phyloP scores from a whole-genome alignment of 768 basidiomycete species.

The Pluteus cervinus region DNA sequence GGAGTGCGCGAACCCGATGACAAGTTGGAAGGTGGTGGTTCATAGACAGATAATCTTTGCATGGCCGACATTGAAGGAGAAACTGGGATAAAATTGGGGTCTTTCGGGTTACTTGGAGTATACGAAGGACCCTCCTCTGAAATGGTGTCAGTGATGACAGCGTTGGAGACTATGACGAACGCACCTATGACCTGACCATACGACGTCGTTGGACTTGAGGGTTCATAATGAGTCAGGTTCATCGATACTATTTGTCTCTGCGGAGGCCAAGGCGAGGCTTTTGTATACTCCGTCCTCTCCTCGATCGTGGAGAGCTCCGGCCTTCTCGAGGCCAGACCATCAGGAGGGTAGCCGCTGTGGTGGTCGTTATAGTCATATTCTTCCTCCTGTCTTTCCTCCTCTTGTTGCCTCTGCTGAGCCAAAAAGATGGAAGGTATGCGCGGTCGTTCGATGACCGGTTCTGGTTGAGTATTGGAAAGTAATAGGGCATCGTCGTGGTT shows the following conservation, averaged over 20 bases:
- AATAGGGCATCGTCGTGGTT: too few relatives aligned
- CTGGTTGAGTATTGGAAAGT: too few relatives aligned
- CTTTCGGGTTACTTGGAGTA: slow-evolving; percentile 2
- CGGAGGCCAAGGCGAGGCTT: slow-evolving; percentile 45
- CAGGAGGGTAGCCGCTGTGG: slow-evolving; percentile 12
- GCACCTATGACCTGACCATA: slow-evolving; percentile 61
- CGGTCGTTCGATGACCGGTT: slow-evolving; percentile 36
- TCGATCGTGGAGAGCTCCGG: slow-evolving; percentile 55
- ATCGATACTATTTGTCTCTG: slow-evolving; percentile 31
- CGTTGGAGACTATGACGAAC: slow-evolving; percentile 12
- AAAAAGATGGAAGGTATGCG: slow-evolving; percentile 55
- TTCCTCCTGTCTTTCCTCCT: neutral
- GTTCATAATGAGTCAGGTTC: slow-evolving; percentile 32
- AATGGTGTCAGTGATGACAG: neutral
- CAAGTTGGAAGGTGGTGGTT: slow-evolving; percentile 49
- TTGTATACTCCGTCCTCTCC: slow-evolving; percentile 63
- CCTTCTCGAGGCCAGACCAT: slow-evolving; percentile 15
- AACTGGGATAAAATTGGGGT: slow-evolving; percentile 14
- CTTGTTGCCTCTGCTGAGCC: slow-evolving; percentile 43
- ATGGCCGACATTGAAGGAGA: slow-evolving; percentile 68
- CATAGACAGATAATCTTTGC: slow-evolving; percentile 51
- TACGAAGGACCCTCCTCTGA: neutral
- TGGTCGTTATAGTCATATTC: neutral
- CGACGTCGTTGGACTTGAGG: slow-evolving; percentile 43
- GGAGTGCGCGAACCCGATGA: slow-evolving; percentile 35